A percentile compares a stretch with the other conserved stretches of the same genome.
Conservation (phyloP, 1,139 yeast genomes). For the Saccharomyces hybrid region DNA sequence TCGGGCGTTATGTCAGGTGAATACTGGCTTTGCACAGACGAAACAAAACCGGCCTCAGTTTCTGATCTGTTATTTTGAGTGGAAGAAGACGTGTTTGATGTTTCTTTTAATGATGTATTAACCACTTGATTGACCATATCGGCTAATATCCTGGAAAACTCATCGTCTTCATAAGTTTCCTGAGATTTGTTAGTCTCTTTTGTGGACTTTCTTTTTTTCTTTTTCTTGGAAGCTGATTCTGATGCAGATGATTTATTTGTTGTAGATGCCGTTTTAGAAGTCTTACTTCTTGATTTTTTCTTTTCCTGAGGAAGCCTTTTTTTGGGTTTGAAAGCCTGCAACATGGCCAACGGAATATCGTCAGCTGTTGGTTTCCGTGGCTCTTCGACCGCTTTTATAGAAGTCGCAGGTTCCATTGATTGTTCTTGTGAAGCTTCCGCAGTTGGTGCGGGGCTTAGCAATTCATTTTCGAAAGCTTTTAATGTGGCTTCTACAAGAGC, state of each 20-base stretch:
- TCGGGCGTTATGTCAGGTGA: too few species aligned
- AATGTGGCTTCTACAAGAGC: conserved; percentile 30
- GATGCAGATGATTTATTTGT: background rate
- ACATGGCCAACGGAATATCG: background rate
- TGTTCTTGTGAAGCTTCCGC: conserved; percentile 5
- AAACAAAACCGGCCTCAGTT: background rate
- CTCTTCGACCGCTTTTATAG: background rate
- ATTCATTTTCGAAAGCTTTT: conserved; percentile 29
- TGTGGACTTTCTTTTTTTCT: conserved; percentile 18
- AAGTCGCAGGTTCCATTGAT: conserved; percentile 1
- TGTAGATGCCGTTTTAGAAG: background rate
- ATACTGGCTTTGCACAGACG: background rate
- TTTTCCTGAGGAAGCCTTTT: background rate
- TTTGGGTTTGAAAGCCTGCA: background rate
- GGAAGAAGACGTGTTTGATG: conserved; percentile 2
- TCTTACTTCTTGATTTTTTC: conserved; percentile 6
- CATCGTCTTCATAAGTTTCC: conserved; percentile 20
- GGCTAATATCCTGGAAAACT: conserved; percentile 29
- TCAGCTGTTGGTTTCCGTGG: background rate
- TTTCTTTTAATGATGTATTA: conserved; percentile 22
- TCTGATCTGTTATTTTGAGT: conserved; percentile 1
- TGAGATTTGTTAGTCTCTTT: conserved; percentile 6
- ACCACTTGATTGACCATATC: conserved; percentile 32
- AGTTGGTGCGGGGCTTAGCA: conserved; percentile 16
- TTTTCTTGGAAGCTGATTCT: conserved; percentile 8